A percentile compares a stretch with the other conserved stretches of the same genome.
Evolutionary conservation across 2,329 filamentous ascomycete species (phyloP).

Genomic region (Ciborinia camelliae): DNA sequence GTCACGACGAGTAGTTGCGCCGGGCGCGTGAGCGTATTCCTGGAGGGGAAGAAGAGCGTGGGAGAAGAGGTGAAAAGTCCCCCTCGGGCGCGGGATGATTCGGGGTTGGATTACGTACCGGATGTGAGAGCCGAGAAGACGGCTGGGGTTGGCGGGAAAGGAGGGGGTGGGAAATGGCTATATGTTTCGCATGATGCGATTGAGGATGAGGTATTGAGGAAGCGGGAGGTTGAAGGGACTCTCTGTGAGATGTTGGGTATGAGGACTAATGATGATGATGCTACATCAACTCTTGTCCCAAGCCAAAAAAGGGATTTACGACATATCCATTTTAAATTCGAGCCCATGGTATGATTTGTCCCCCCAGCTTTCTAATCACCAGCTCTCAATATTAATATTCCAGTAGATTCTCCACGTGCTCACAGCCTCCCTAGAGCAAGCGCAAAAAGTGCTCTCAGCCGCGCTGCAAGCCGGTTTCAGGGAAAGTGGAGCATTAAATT

Average conservation of each 20-base stretch:
- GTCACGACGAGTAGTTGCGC: slow-evolving; percentile 94
- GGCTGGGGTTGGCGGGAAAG: slow-evolving; percentile 70
- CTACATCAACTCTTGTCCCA: too few relatives aligned
- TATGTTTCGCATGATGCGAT: slow-evolving; percentile 83
- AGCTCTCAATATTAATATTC: neutral
- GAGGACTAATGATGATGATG: slow-evolving; percentile 32
- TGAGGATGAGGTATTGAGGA: slow-evolving; percentile 23
- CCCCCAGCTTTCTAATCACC: neutral
- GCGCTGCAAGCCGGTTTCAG: slow-evolving; percentile 82
- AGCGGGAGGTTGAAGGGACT: slow-evolving; percentile 30
- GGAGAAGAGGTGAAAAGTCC: slow-evolving; percentile 18
- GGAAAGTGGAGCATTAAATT: slow-evolving; percentile 79
- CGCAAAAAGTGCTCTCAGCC: slow-evolving; percentile 70
- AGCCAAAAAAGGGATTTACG: slow-evolving; percentile 35
- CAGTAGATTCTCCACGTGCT: slow-evolving; percentile 82
- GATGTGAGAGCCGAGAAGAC: slow-evolving; percentile 32
- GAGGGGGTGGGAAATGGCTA: slow-evolving; percentile 78
- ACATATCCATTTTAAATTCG: slow-evolving; percentile 83
- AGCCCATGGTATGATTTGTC: slow-evolving; percentile 72
- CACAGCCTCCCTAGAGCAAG: slow-evolving; percentile 69
- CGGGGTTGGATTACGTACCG: slow-evolving; percentile 22
- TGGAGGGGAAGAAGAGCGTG: slow-evolving; percentile 64
- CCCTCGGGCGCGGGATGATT: slow-evolving; percentile 17
- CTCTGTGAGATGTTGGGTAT: slow-evolving; percentile 42
- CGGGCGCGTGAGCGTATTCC: slow-evolving; percentile 80